phyloP scores from a whole-genome alignment of 371 early-diverging fungal genomes.

The Mucor circinelloides region DNA sequence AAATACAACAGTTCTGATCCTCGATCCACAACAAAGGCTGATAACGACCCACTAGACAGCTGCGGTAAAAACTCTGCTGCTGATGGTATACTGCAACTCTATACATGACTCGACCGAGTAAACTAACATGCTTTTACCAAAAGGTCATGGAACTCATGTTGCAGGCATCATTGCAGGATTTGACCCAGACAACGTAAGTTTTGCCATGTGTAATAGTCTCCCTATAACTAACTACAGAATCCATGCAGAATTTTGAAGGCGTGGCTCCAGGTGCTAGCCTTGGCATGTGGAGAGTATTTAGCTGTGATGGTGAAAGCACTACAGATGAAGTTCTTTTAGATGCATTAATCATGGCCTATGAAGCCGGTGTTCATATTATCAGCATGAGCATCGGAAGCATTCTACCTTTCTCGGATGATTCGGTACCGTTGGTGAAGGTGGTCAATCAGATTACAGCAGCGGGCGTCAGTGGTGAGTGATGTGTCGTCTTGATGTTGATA shows the following conservation, averaged over 20 bases:
- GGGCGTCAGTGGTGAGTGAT: constrained; percentile 23
- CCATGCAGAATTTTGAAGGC: constrained; percentile 48
- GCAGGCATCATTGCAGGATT: constrained; percentile 69
- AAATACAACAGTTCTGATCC: constrained; percentile 25
- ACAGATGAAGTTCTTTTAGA: constrained; percentile 54
- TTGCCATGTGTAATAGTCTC: neutral
- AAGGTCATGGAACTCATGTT: constrained; percentile 68
- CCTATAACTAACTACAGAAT: neutral
- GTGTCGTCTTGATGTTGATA: no score
- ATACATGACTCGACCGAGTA: neutral
- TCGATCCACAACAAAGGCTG: constrained; percentile 5
- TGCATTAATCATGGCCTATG: constrained; percentile 64
- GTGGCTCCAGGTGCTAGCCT: constrained; percentile 67
- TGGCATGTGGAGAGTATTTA: constrained; percentile 63
- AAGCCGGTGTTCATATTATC: constrained; percentile 55
- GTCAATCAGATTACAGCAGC: constrained; percentile 5
- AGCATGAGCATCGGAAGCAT: constrained; percentile 67
- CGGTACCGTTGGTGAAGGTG: constrained; percentile 11
- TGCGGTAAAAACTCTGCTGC: constrained; percentile 9
- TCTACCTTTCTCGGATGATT: constrained; percentile 38
- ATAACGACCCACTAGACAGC: constrained; percentile 26
- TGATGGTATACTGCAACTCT: neutral
- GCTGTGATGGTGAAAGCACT: constrained; percentile 56
- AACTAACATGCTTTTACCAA: neutral
- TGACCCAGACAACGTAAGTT: constrained; percentile 37